These are phyloP conservation scores for Boletus eberwhitei DNA, from an alignment of 768 basidiomycete species.

Conservation along the genomic window DNA sequence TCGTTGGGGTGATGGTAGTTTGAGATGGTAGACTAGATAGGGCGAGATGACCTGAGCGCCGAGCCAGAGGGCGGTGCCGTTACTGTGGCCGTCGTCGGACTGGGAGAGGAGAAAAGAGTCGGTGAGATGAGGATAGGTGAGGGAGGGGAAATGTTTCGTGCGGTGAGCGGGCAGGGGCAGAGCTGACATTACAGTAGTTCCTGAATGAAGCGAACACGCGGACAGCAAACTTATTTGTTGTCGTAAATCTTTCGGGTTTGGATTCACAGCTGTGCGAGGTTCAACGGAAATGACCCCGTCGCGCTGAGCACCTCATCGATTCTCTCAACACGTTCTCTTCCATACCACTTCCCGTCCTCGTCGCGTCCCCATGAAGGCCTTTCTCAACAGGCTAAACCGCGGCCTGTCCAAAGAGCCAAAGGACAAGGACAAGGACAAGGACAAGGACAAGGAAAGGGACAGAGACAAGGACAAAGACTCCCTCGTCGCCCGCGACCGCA, in stretches of 20 bases:
- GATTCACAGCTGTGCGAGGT: conserved; percentile 4
- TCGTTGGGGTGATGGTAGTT: conserved; percentile 2
- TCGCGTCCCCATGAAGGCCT: conserved; percentile 67
- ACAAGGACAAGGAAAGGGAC: conserved; percentile 34
- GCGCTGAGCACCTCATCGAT: conserved; percentile 9
- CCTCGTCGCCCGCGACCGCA: conserved; percentile 28
- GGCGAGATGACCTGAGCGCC: conserved; percentile 71
- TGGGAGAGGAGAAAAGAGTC: conserved; percentile 50
- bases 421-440: conserved; percentile 59
- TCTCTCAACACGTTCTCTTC: background rate
- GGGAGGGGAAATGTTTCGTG: conserved; percentile 58
- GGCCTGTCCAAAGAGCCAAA: conserved; percentile 48
- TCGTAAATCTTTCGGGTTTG: conserved; percentile 1
- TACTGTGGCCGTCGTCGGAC: conserved; percentile 58
- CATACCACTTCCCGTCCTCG: background rate
- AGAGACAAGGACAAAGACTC: conserved; percentile 30
- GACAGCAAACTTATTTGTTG: background rate
- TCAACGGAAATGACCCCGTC: conserved; percentile 22
- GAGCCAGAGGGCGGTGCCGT: conserved; percentile 85
- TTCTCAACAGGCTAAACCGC: conserved; percentile 73
- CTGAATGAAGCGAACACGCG: background rate
- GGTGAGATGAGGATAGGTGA: conserved; percentile 42
- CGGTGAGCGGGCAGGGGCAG: conserved; percentile 49
- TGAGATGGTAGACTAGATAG: conserved; percentile 49
- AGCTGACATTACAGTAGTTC: background rate